phyloP scores from a whole-genome alignment of 306 rosid genomes.

The Prosopis cineraria region DNA sequence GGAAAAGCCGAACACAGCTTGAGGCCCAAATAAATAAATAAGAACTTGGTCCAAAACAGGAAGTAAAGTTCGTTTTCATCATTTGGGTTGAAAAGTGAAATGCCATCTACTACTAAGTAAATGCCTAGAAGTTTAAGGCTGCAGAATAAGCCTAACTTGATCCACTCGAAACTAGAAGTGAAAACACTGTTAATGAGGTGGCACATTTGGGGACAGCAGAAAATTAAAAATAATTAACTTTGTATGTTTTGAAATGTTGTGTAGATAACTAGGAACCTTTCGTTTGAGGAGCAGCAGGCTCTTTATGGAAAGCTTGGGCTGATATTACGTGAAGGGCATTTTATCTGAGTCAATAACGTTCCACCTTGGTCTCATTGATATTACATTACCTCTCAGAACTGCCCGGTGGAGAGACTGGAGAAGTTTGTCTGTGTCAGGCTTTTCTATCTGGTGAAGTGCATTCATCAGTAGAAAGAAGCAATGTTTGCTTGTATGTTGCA shows the following conservation, averaged over 20 bases:
- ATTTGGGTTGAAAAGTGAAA: background rate
- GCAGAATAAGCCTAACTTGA: too few species aligned
- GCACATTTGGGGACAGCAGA: background rate
- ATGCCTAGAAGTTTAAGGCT: too few species aligned
- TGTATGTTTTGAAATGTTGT: slow-evolving; percentile 4
- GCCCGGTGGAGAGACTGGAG: slow-evolving; percentile 23
- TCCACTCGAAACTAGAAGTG: too few species aligned
- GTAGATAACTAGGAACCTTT: slow-evolving; percentile 81
- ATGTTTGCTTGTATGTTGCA: slow-evolving; percentile 5
- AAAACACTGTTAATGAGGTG: background rate
- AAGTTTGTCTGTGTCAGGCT: background rate
- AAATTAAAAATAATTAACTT: background rate
- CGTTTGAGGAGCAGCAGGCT: slow-evolving; percentile 73
- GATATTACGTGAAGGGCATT: slow-evolving; percentile 57
- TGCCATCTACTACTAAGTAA: too few species aligned
- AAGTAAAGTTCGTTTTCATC: background rate
- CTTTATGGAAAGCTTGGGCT: slow-evolving; percentile 68
- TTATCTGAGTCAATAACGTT: slow-evolving; percentile 34
- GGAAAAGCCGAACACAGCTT: background rate
- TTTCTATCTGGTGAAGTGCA: slow-evolving; percentile 6
- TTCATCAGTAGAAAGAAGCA: slow-evolving; percentile 3
- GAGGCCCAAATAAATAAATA: background rate
- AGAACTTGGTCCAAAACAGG: background rate
- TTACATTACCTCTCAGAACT: background rate
- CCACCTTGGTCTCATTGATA: slow-evolving; percentile 28